A percentile compares a stretch with the other conserved stretches of the same genome.
Evolutionary conservation across 2,329 filamentous ascomycete species (phyloP).

Genomic region (Cucurbitaria berberidis): DNA sequence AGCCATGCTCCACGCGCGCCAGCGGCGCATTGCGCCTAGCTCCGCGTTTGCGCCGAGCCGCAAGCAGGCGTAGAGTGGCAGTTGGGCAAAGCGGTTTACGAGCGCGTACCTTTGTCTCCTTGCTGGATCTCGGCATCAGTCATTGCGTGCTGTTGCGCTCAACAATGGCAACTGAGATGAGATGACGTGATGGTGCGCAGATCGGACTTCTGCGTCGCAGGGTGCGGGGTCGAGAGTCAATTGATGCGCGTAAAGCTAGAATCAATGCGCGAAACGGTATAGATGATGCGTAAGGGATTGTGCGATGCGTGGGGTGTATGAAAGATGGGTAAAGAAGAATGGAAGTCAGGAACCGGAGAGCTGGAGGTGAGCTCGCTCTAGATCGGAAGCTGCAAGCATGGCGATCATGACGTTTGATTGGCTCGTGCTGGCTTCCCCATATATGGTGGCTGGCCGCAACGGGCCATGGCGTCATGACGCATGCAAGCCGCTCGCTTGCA

Average conservation of each 20-base stretch:
- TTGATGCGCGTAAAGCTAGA: slow-evolving; percentile 29
- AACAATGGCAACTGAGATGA: slow-evolving; percentile 18
- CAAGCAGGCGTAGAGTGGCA: neutral
- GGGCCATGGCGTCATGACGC: slow-evolving; percentile 39
- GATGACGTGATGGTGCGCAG: slow-evolving; percentile 42
- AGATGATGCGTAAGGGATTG: slow-evolving; percentile 31
- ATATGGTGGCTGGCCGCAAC: slow-evolving; percentile 27
- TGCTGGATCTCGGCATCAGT: slow-evolving; percentile 44
- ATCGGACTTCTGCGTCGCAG: slow-evolving; percentile 27
- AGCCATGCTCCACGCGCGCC: slow-evolving; percentile 5
- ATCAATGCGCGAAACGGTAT: slow-evolving; percentile 20
- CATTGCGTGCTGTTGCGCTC: slow-evolving; percentile 33
- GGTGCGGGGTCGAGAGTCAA: slow-evolving; percentile 22
- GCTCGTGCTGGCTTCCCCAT: slow-evolving; percentile 23
- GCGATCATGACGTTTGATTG: slow-evolving; percentile 35
- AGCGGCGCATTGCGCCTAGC: slow-evolving; percentile 6
- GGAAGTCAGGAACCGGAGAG: slow-evolving; percentile 23
- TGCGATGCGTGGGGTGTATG: slow-evolving; percentile 23
- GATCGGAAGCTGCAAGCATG: slow-evolving; percentile 41
- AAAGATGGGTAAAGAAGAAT: slow-evolving; percentile 24
- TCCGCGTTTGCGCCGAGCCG: neutral
- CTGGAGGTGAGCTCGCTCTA: slow-evolving; percentile 33
- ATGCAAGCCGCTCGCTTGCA: slow-evolving; percentile 24
- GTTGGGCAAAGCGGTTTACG: neutral
- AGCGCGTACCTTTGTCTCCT: slow-evolving; percentile 45